These are phyloP conservation scores for Glebionis coronaria DNA, from an alignment of 129 eudicot genomes.

Conservation along the genomic window DNA sequence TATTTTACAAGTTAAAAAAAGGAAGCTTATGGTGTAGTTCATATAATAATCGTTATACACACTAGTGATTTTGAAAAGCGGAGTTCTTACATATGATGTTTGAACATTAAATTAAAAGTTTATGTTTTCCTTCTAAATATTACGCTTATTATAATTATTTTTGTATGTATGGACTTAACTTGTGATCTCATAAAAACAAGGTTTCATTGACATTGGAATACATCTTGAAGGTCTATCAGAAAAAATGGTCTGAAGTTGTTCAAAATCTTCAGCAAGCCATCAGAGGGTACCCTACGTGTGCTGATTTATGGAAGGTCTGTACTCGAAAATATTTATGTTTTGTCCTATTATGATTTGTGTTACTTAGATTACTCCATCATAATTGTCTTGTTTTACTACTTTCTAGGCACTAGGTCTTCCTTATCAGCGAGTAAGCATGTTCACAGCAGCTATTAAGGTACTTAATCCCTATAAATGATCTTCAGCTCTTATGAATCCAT, in stretches of 20 bases:
- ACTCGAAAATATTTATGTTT: constrained; percentile 7
- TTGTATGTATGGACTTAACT: background rate
- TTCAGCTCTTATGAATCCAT: background rate
- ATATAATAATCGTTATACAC: too few species aligned
- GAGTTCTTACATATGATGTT: too few species aligned
- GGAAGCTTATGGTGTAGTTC: too few species aligned
- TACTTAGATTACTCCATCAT: constrained; percentile 15
- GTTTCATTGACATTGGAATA: constrained; percentile 8
- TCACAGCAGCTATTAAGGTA: constrained; percentile 97
- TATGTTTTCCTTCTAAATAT: background rate
- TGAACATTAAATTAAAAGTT: too few species aligned
- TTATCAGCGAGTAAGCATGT: constrained; percentile 91
- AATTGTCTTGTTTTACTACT: constrained; percentile 22
- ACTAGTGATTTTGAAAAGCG: too few species aligned
- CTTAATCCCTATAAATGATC: constrained; percentile 3
- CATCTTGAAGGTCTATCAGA: constrained; percentile 63
- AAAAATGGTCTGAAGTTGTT: constrained; percentile 83
- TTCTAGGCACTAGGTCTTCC: constrained; percentile 89
- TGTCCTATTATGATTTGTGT: constrained; percentile 8
- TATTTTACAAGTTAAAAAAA: too few species aligned
- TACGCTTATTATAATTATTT: background rate
- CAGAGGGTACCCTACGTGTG: constrained; percentile 88
- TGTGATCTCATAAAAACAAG: background rate
- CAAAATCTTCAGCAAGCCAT: constrained; percentile 95
- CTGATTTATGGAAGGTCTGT: constrained; percentile 95